Evolutionary conservation across 2,329 filamentous ascomycete genomes (phyloP).

Genomic region (Colletotrichum limetticola): DNA sequence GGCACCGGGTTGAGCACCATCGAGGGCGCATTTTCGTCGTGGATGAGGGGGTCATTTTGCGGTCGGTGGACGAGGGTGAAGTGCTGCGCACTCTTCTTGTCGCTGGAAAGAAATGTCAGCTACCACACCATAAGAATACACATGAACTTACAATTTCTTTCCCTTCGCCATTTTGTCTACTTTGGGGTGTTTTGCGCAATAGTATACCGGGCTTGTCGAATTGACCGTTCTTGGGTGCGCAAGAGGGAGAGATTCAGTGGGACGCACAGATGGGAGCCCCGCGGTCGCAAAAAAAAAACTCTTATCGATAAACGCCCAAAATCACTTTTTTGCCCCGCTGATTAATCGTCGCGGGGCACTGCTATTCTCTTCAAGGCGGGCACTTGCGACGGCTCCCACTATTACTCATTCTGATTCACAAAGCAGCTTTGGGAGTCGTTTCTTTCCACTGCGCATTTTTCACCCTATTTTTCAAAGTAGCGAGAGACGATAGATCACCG

Average conservation of each 20-base stretch:
- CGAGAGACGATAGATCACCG: not conserved
- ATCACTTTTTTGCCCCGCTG: slow-evolving; percentile 40
- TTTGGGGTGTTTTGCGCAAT: not conserved
- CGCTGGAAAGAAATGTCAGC: slow-evolving; percentile 49
- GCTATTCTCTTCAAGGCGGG: slow-evolving; percentile 34
- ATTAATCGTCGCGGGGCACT: slow-evolving; percentile 38
- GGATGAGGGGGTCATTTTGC: slow-evolving; percentile 96
- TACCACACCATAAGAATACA: accelerated
- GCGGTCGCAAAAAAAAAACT: slow-evolving; percentile 33
- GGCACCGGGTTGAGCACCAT: slow-evolving; percentile 85
- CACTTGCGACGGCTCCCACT: slow-evolving; percentile 31
- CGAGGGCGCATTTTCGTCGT: slow-evolving; percentile 87
- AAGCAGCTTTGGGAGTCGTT: slow-evolving; percentile 20
- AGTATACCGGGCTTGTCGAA: not conserved
- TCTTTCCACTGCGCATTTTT: slow-evolving; percentile 8
- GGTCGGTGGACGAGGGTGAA: slow-evolving; percentile 95
- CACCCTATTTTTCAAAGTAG: not conserved
- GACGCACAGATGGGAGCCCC: slow-evolving; percentile 12
- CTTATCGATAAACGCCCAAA: slow-evolving; percentile 33
- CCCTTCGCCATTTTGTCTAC: slow-evolving; percentile 72
- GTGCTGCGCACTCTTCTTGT: slow-evolving; percentile 93
- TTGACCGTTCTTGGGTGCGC: not conserved
- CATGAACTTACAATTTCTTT: slow-evolving; percentile 70
- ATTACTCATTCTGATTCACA: slow-evolving; percentile 33
- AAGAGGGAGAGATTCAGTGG: slow-evolving; percentile 3